Evolutionary conservation across 352 stramenopile species (phyloP).

Genomic region (Pythium monospermum): DNA sequence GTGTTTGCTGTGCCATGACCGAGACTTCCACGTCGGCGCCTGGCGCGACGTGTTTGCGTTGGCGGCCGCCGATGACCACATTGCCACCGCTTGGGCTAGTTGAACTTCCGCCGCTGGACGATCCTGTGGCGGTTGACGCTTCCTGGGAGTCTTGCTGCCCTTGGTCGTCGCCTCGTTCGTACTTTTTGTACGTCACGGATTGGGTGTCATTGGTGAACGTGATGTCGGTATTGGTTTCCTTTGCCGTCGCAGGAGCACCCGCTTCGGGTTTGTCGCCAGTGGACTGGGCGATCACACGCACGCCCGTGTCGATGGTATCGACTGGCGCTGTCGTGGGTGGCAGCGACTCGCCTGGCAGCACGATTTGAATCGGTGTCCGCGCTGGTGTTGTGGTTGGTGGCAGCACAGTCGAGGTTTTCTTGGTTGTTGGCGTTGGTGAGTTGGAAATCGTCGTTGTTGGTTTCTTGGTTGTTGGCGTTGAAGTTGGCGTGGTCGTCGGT

Average conservation of each 20-base stretch:
- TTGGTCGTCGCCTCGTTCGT: slow-evolving; percentile 9
- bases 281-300: no score
- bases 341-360: background rate
- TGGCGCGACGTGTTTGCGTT: slow-evolving; percentile 41
- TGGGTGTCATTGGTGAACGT: slow-evolving; percentile 17
- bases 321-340: background rate
- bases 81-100: slow-evolving; percentile 27
- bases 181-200: slow-evolving; percentile 19
- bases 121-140: slow-evolving; percentile 25
- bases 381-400: slow-evolving; percentile 6
- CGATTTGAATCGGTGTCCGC: slow-evolving; percentile 7
- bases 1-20: slow-evolving; percentile 28
- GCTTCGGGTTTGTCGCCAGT: no score
- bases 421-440: slow-evolving; percentile 1
- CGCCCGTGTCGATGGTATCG: background rate
- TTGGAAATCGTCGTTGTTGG: background rate
- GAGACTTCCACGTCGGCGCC: slow-evolving; percentile 58
- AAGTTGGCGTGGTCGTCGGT: background rate
- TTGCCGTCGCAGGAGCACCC: no score
- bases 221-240: slow-evolving; percentile 9
- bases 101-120: no score
- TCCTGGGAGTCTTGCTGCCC: slow-evolving; percentile 24
- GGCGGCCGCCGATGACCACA: slow-evolving; percentile 37
- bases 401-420: background rate
- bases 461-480: background rate